These are phyloP conservation scores for Coemansia sp. DNA, from an alignment of 192 early-diverging fungal species.

Conservation along the genomic window DNA sequence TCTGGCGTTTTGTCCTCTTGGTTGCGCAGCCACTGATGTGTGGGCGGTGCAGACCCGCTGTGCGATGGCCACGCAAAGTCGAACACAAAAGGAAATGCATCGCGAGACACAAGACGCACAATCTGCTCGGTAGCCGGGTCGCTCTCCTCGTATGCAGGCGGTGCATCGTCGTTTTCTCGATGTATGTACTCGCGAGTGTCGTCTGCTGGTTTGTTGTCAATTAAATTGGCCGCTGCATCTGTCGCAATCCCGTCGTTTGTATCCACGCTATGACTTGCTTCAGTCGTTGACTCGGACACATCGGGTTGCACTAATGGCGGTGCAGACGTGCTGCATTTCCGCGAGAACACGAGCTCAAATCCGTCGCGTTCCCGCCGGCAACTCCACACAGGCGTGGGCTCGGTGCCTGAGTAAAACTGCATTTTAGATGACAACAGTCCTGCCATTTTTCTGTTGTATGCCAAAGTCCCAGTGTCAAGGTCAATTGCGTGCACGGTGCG, in stretches of 20 bases:
- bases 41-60: neutral
- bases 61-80: constrained; percentile 22
- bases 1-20: constrained; percentile 23
- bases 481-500: constrained; percentile 35
- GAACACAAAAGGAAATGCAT: constrained; percentile 28
- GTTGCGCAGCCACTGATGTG: constrained; percentile 30
- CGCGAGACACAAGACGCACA: constrained; percentile 8
- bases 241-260: constrained; percentile 8
- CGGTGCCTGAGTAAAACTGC: constrained; percentile 2
- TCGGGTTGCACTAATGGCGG: neutral
- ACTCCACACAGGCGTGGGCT: constrained; percentile 19
- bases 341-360: constrained; percentile 38
- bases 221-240: constrained; percentile 7
- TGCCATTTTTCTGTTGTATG: constrained; percentile 9
- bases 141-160: constrained; percentile 48
- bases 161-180: constrained; percentile 21
- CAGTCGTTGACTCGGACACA: neutral
- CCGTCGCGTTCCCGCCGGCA: constrained; percentile 23
- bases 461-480: constrained; percentile 4
- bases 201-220: constrained; percentile 31
- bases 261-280: neutral
- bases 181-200: constrained; percentile 22
- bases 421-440: constrained; percentile 10
- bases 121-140: constrained; percentile 5
- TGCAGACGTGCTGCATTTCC: constrained; percentile 1